Evolutionary conservation across 192 early-diverging fungal genomes (phyloP), one percentile per base, ranked within the genome.

Genomic region (Umbelopsis sp.): DNA sequence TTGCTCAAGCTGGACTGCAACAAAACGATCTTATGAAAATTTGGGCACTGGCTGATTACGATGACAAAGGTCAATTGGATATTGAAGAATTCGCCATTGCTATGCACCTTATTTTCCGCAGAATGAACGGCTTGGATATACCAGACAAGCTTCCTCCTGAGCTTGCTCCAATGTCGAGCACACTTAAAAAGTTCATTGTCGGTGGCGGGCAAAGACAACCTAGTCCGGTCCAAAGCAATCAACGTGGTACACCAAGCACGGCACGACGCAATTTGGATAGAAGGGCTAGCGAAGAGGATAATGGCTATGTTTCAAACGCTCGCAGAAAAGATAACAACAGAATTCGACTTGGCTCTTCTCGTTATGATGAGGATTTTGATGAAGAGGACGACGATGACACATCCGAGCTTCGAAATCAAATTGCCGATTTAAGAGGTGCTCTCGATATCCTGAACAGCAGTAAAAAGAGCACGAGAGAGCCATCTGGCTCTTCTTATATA

Each of bases 41-140:
- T 55, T 95, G 93, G 93, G 89, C 72, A 68, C 81, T 95, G 7
- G 84, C 91, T 27, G 94, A 94, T 82, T 89, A 87, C 4, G 88
- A 93, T 72, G 88, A 90, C 64, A 81, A 86, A 67, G 97, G 95
- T 47, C 95, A 95, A 74, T 88, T 99, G 61, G 96, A 97, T 71
- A 73, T 88, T 18, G 93, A 97, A 81, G 97, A 97, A 78, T 99
- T 99, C 74, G 90, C 94, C 45, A 93, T 97, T 11, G 96, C 95
- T 22, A 99, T 99, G 97, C 94, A 97, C 78, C 79, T 99, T 18
- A 91, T 97, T 46, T 94, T 97, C 84, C 80, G 91, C 30, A 95
- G 93, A 68, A 81, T 96, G 18, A 91, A 91, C 55, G 94, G 94
- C 7, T 81, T 86, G 22, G 91, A 91, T 67, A 78, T 99, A 16